Percentiles rank a stretch among this genome's conserved stretches.
phyloP scores from a whole-genome alignment of 768 basidiomycete species.

The Boletales sp. region DNA sequence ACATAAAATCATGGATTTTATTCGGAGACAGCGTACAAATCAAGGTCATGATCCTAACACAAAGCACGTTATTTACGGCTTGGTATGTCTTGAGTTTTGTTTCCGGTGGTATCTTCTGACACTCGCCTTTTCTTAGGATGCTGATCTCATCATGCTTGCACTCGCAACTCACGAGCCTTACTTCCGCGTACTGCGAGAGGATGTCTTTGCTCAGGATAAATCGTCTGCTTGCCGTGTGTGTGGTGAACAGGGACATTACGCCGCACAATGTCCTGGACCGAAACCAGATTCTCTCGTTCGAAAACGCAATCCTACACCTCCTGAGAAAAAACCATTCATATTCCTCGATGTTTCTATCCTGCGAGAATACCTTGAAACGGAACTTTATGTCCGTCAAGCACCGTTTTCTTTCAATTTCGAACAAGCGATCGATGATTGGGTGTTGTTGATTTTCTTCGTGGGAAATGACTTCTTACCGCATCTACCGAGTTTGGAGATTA shows the following conservation, averaged over 20 bases:
- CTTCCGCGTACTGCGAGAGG: slow-evolving; percentile 95
- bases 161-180: slow-evolving; percentile 98
- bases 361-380: slow-evolving; percentile 97
- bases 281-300: slow-evolving; percentile 54
- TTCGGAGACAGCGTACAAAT: slow-evolving; percentile 84
- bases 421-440: slow-evolving; percentile 99
- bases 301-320: slow-evolving; percentile 46
- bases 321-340: slow-evolving; percentile 89
- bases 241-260: slow-evolving; percentile 92
- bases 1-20: slow-evolving; percentile 99
- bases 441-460: slow-evolving; percentile 99
- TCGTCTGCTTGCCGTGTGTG: slow-evolving; percentile 84
- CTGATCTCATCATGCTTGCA: slow-evolving; percentile 98
- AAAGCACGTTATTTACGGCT: slow-evolving; percentile 93
- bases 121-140: slow-evolving; percentile 57
- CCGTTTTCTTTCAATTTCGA: slow-evolving; percentile 91
- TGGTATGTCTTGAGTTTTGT: slow-evolving; percentile 49
- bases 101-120: slow-evolving; percentile 4
- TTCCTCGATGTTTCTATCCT: slow-evolving; percentile 96
- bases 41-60: slow-evolving; percentile 94
- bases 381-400: slow-evolving; percentile 76
- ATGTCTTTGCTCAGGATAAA: slow-evolving; percentile 89
- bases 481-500: slow-evolving; percentile 95
- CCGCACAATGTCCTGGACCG: slow-evolving; percentile 87
- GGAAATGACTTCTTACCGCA: slow-evolving; percentile 98